Evolutionary conservation across 2,329 filamentous ascomycete species (phyloP), one percentile per base, ranked within the genome.

Genomic region (Aspergillus floridensis): DNA sequence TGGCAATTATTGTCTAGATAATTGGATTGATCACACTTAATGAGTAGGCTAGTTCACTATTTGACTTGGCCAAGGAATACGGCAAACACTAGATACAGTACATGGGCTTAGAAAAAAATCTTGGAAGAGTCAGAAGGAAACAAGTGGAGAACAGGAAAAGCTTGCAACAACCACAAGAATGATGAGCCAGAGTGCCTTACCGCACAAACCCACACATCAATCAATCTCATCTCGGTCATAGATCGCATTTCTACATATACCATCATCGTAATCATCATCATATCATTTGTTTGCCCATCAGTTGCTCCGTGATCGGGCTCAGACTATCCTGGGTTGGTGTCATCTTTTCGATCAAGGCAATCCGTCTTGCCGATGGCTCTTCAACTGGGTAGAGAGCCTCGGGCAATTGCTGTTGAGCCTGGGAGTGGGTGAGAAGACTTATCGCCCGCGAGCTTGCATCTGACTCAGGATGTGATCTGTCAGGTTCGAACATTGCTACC

Each of bases 231-330:
- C 6, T 53, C 56, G 21, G 56, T 58, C 56, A 22, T 58, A 14
- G 47, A 49, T 58, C 50, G 26, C 10, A 49, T 29, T 32, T 26
- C 44, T 58, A 21, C 21, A 16, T 29, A 14, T 16, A 24, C 29
- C 29, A 31, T 58, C 32, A 58, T 32, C 24, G 8, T 29, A 14
- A 41, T 58, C 56, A 53, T 58, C 53, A 58, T 58, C 53, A 58
- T 14, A 14, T 58, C 50, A 26, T 58, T 53, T 38, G 29, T 49
- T 58, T 10, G 49, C 46, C 38, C 14, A 5, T n/a, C 31, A 16
- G 11, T 32, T 14, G 19, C 6, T 53, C 44, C 50, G 29, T 21
- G 8, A 31, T n/a, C 12, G 46, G 26, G 10, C 21, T 29, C 44
- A 46, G 5, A n/a, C 14, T 44, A 44, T 44, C 38, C 38, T 2